Percentiles rank a stretch among this genome's conserved stretches.
Evolutionary conservation across 495 filamentous ascomycete species (phyloP).

Genomic region (Talaromyces adpressus): DNA sequence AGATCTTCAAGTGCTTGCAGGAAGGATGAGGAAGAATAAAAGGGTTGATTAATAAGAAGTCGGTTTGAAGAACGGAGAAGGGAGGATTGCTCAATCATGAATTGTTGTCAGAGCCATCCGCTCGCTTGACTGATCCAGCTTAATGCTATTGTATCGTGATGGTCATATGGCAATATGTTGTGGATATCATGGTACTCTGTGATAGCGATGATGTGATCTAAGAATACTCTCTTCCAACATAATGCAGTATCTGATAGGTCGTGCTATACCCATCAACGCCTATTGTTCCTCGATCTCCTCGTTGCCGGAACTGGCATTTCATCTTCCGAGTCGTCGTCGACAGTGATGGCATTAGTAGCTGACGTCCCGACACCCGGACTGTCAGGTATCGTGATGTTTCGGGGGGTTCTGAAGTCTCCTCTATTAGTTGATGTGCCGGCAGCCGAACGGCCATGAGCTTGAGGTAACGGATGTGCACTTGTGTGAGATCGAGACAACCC

Average conservation of each 20-base stretch:
- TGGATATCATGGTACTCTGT: neutral
- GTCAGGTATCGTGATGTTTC: neutral
- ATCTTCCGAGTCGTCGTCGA: constrained; percentile 30
- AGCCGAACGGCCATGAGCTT: no score
- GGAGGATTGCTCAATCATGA: neutral
- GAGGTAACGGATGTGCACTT: no score
- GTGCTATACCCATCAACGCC: neutral
- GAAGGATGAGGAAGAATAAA: neutral
- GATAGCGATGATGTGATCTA: neutral
- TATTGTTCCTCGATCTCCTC: constrained; percentile 14
- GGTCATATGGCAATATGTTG: constrained; percentile 4
- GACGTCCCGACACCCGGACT: constrained; percentile 12
- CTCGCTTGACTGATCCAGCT: neutral
- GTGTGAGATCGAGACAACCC: neutral
- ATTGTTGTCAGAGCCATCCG: neutral
- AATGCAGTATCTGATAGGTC: neutral
- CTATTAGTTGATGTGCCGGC: neutral
- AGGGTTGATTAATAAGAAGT: neutral
- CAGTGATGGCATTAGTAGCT: constrained; percentile 15
- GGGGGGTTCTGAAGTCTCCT: neutral
- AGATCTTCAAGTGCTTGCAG: neutral
- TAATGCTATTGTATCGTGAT: constrained; percentile 2
- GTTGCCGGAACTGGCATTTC: constrained; percentile 26
- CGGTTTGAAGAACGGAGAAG: neutral
- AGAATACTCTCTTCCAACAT: neutral